A percentile compares a stretch with the other conserved stretches of the same genome.
These are phyloP conservation scores for Calocera cornea DNA, from an alignment of 768 basidiomycete genomes.

Conservation along the genomic window DNA sequence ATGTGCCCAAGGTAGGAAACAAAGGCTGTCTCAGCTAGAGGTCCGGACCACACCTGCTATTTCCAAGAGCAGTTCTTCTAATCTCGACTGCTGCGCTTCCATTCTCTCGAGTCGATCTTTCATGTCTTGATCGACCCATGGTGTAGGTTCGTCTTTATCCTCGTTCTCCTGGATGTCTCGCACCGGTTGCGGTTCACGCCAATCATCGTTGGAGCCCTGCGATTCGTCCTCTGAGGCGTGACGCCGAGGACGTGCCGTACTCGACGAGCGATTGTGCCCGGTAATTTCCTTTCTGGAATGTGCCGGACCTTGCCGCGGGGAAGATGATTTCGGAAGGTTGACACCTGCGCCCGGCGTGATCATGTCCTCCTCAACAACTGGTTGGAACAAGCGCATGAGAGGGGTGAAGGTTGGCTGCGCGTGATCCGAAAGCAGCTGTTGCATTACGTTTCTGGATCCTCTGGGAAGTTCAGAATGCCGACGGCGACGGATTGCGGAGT, in stretches of 20 bases:
- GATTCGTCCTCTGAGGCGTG: not conserved
- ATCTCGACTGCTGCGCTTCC: constrained; percentile 35
- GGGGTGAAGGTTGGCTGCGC: not conserved
- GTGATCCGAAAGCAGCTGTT: not conserved
- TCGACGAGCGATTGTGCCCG: not conserved
- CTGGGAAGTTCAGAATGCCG: not conserved
- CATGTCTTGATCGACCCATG: constrained; percentile 17
- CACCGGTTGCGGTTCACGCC: not conserved
- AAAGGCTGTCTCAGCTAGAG: no score
- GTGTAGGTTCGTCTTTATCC: constrained; percentile 7
- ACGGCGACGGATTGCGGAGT: not conserved
- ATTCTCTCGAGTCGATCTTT: constrained; percentile 29
- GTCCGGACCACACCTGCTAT: not conserved
- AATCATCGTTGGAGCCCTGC: not conserved
- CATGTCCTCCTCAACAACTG: not conserved
- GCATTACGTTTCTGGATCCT: not conserved
- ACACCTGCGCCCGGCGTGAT: not conserved
- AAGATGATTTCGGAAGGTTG: not conserved
- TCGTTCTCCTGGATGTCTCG: constrained; percentile 27
- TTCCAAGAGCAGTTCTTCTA: constrained; percentile 32
- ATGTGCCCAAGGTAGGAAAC: no score
- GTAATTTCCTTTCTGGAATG: not conserved
- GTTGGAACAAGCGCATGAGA: not conserved
- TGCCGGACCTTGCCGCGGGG: not conserved
- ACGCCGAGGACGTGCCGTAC: not conserved